These are phyloP conservation scores for Cutaneotrichosporon sp. DNA, from an alignment of 1,284 basidiomycete genomes.

Conservation along the genomic window DNA sequence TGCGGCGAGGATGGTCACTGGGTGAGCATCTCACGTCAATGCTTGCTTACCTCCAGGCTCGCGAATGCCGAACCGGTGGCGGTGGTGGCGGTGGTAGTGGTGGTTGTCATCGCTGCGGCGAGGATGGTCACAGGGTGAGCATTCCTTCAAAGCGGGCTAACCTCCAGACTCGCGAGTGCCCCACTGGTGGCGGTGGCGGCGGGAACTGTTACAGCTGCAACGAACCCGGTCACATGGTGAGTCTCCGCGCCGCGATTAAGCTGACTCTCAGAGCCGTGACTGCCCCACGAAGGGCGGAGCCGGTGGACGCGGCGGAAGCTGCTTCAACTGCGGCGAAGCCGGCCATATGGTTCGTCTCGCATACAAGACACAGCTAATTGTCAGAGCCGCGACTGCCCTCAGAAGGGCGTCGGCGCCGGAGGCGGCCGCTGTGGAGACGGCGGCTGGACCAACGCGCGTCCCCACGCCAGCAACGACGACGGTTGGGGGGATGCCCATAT, in stretches of 20 bases:
- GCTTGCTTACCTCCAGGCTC: conserved; percentile 7
- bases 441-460: not conserved
- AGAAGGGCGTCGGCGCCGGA: not conserved
- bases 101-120: conserved; percentile 10
- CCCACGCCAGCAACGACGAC: not conserved
- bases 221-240: conserved; percentile 18
- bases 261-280: not conserved
- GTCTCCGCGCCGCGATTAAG: not conserved
- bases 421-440: not conserved
- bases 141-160: not conserved
- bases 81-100: conserved; percentile 7
- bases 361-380: not conserved
- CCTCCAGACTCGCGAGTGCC: conserved; percentile 3
- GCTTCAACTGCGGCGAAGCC: conserved; percentile 21
- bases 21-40: conserved; percentile 4
- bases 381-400: conserved; percentile 19
- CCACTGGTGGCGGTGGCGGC: not conserved
- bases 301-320: conserved; percentile 10
- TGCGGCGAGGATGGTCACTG: conserved; percentile 18
- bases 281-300: not conserved
- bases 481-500: not conserved
- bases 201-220: conserved; percentile 16
- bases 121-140: conserved; percentile 8
- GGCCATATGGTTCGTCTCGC: conserved; percentile 15
- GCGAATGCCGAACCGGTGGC: conserved; percentile 11